These are phyloP conservation scores for Carpinus fangiana DNA, from an alignment of 306 rosid species.

Conservation along the genomic window DNA sequence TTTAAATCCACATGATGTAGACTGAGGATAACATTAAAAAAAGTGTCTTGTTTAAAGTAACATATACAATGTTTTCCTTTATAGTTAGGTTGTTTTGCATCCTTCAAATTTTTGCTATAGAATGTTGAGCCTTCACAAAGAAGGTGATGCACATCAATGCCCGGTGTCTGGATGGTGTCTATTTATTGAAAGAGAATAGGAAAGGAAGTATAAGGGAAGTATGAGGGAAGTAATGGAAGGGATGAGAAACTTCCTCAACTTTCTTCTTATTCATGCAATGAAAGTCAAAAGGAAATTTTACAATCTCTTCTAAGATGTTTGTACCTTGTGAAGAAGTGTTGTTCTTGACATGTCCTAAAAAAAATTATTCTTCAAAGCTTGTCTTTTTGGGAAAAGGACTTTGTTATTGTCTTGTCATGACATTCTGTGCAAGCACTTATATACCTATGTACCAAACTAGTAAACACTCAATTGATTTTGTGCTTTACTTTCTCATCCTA, in stretches of 20 bases:
- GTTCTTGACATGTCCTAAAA: neutral
- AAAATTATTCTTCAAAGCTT: neutral
- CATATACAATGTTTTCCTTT: neutral
- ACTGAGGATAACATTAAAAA: neutral
- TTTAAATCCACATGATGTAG: neutral
- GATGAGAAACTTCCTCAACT: neutral
- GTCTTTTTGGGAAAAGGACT: neutral
- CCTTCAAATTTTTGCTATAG: neutral
- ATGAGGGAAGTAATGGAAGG: neutral
- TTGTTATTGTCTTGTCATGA: neutral
- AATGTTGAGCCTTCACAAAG: neutral
- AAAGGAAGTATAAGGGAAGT: neutral
- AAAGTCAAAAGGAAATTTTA: neutral
- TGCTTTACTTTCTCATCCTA: neutral
- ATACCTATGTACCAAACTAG: neutral
- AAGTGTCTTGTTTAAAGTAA: neutral
- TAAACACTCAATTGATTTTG: neutral
- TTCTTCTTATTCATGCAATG: neutral
- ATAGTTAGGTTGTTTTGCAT: neutral
- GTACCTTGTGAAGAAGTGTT: neutral
- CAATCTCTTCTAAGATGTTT: neutral
- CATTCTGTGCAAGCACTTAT: neutral
- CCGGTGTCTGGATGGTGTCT: neutral
- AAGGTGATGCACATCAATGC: neutral
- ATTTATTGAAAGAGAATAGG: neutral